Base-by-base conservation (phyloP, 345 rosid genomes). In the Eucalyptus erythrocorys region DNA sequence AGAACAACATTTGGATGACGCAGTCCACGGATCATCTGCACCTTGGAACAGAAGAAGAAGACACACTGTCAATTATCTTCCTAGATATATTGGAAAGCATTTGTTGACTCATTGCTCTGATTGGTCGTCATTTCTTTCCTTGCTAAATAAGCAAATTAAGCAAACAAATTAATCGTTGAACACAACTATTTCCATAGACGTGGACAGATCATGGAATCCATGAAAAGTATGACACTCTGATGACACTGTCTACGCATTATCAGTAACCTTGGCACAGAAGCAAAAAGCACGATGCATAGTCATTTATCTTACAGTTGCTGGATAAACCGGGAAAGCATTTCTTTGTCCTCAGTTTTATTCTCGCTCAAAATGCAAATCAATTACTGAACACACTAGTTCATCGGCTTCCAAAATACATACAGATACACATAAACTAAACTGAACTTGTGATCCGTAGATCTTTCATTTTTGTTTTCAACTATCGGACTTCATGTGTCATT, bases 1-100 rank as follows among this genome's bases (percentile, higher is more conserved):
- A 95, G 97, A 88, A 98, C 99, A 89, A 98, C 97, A 91, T 98
- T 98, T 92, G 99, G 99, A 95, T 98, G 99, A 43, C 98, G 99
- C 91, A 97, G 91, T 94, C 99, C 97, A 42, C 96, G 95, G 99
- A 98, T 98, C 90, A 98, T 98, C 84, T 96, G 98, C 87, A 98
- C 99, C 99, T 97, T 92, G 84, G 82, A 90, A 71, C 57, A 89
- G 71, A 87, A 53, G 86, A 59, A 51, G 48, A 87, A 50, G 48
- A 85, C 43, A 71, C 87, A 59, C 57, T 45, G 32, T 49, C 43
- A 26, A 27, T 53, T 85, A 50, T 66, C 42, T 66, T 32, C 50
- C 34, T 21, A 21, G 24, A 85, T 30, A 48, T 45, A 30, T 10
- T 9, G 13, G 55, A 85, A 66, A 66, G 22, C 42, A 32, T 66